phyloP scores from a whole-genome alignment of 768 basidiomycete species.

The Hygrophorus pudorinus region DNA sequence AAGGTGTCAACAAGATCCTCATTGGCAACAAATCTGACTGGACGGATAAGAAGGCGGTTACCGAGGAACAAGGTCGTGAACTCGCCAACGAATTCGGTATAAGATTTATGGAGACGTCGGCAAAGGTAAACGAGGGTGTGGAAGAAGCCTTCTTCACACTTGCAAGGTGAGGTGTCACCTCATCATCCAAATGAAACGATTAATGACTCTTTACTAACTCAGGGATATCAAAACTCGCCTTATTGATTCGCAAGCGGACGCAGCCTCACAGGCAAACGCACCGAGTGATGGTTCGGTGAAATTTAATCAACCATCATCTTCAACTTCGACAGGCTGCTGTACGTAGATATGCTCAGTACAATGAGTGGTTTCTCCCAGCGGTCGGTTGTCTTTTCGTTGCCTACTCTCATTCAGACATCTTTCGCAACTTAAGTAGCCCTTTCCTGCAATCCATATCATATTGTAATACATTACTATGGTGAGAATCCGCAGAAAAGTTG shows the following conservation, averaged over 20 bases:
- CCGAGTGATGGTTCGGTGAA: constrained; percentile 50
- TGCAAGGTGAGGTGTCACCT: constrained; percentile 57
- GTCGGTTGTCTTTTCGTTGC: no score
- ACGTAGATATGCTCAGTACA: constrained; percentile 20
- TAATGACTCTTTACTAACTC: constrained; percentile 1
- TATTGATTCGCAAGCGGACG: constrained; percentile 85
- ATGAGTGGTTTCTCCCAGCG: constrained; percentile 1
- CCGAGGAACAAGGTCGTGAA: constrained; percentile 84
- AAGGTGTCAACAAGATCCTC: constrained; percentile 98
- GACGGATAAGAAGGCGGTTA: constrained; percentile 90
- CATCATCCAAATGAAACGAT: background rate
- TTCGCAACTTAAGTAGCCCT: constrained; percentile 12
- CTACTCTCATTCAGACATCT: constrained; percentile 1
- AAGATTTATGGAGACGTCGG: constrained; percentile 95
- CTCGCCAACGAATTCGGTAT: constrained; percentile 92
- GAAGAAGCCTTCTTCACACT: constrained; percentile 98
- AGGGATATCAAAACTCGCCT: constrained; percentile 97
- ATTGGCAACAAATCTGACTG: constrained; percentile 99
- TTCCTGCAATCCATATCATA: constrained; percentile 8
- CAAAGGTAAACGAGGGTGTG: constrained; percentile 94
- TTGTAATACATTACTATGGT: constrained; percentile 15
- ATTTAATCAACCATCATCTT: constrained; percentile 49
- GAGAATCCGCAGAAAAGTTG: constrained; percentile 2
- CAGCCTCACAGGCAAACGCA: constrained; percentile 27
- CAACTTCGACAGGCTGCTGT: constrained; percentile 42